Conservation (phyloP, 768 basidiomycete species). For the Pisolithus marmoratus region DNA sequence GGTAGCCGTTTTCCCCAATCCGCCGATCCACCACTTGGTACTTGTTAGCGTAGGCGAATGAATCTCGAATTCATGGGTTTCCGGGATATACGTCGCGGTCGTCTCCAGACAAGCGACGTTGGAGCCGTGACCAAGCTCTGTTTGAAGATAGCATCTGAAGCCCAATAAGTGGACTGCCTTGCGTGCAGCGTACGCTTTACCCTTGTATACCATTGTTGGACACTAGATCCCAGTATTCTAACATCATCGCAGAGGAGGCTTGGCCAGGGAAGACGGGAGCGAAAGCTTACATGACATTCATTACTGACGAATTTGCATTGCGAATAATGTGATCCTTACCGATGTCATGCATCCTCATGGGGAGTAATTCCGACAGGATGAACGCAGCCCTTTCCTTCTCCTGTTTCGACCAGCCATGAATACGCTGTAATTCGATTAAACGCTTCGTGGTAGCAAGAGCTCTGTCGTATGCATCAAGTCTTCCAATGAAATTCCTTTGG, state of each 20-base stretch:
- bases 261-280: conserved; percentile 63
- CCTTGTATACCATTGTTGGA: conserved; percentile 55
- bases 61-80: conserved; percentile 64
- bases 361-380: conserved; percentile 47
- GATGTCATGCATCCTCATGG: conserved; percentile 38
- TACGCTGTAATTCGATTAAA: conserved; percentile 52
- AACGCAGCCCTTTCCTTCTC: conserved; percentile 43
- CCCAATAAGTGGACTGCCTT: neutral
- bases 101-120: conserved; percentile 69
- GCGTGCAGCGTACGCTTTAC: conserved; percentile 8
- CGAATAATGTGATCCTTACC: conserved; percentile 19
- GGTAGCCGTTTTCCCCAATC: conserved; percentile 63
- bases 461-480: conserved; percentile 52
- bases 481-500: conserved; percentile 49
- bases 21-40: conserved; percentile 82
- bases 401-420: conserved; percentile 46
- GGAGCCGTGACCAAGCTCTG: conserved; percentile 74
- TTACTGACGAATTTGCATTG: conserved; percentile 19
- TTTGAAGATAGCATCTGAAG: conserved; percentile 66
- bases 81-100: conserved; percentile 68
- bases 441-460: conserved; percentile 51
- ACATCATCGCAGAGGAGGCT: conserved; percentile 47
- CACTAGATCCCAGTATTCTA: conserved; percentile 46
- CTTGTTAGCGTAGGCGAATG: conserved; percentile 71
- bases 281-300: conserved; percentile 36